Conservation (phyloP, 176 grass and related monocot species). For the Eremochloa ophiuroides region DNA sequence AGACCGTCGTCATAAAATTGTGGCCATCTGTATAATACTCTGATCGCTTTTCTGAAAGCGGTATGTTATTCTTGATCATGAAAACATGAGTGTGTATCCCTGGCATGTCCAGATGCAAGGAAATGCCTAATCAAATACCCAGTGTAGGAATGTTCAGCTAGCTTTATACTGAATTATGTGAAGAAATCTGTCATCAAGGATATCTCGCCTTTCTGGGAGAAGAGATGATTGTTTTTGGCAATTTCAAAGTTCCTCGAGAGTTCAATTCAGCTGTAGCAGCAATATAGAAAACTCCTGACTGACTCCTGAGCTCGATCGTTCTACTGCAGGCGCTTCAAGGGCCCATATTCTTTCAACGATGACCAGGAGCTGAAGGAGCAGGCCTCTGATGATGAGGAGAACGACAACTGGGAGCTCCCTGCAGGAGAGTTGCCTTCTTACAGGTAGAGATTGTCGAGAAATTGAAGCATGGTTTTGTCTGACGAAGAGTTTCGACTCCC, state of each 20-base stretch:
- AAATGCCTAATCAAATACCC: background rate
- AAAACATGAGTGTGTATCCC: background rate
- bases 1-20: background rate
- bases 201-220: too few species aligned
- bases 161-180: too few species aligned
- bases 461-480: background rate
- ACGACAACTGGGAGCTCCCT: slow-evolving; percentile 54
- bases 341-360: slow-evolving; percentile 27
- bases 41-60: background rate
- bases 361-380: background rate
- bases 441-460: background rate
- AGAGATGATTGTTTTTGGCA: background rate
- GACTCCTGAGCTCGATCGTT: background rate
- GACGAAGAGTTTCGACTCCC: background rate
- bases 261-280: background rate
- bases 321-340: slow-evolving; percentile 32
- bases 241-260: background rate
- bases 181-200: too few species aligned
- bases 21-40: background rate
- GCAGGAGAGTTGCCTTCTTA: slow-evolving; percentile 40
- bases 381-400: background rate
- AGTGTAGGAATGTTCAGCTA: background rate
- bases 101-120: too few species aligned
- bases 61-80: background rate
- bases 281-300: background rate